Base-by-base conservation (phyloP, 1,284 basidiomycete species). In the Ceratobasidium sp. region DNA sequence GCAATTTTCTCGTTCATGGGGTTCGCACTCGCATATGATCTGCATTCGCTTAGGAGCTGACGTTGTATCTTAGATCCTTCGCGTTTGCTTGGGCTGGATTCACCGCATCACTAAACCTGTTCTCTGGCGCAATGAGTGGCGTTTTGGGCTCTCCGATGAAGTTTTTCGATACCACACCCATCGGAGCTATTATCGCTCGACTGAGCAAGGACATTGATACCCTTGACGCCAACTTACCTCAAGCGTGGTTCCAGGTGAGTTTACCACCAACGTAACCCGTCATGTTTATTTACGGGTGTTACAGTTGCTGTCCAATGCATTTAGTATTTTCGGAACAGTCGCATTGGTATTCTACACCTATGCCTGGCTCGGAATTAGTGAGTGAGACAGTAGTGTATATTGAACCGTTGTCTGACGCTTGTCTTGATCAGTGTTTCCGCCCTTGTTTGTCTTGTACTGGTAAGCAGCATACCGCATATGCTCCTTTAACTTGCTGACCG, bases 101-200 rank as follows among this genome's bases (percentile, higher is more conserved):
- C 39, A 86, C 87, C 5, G 92, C 92, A 0, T 91, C 91, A 80
- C 83, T 91, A 79, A 87, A 84, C 26, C 86, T 95, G 58, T 95
- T 94, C 85, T 88, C 86, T 81, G 85, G 85, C 63, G 90, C 91
- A 13, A 86, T 92, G 67, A 85, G 82, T 40, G 87, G 87, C 26
- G 90, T 95, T 10, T 84, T 94, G 28, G 85, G 87, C 12, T 93
- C 94, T 0, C 93, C 94, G 0, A 86, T 93, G 63, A 88, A 91
- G 3, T 95, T 94, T 86, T 96, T 95, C 83, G 95, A 97, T 81
- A 93, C 92, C 0, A 96, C 94, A 0, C 95, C 95, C 0, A 89
- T 93, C 78, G 95, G 95, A 85, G 84, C 85, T 80, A 88, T 91
- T 77, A 83, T 90, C 82, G 88, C 89, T 77, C 84, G 93, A 79